Percentiles rank a stretch among this genome's conserved stretches.
phyloP scores from a whole-genome alignment of 441 rosid genomes.

The Arabidopsis lyrata region DNA sequence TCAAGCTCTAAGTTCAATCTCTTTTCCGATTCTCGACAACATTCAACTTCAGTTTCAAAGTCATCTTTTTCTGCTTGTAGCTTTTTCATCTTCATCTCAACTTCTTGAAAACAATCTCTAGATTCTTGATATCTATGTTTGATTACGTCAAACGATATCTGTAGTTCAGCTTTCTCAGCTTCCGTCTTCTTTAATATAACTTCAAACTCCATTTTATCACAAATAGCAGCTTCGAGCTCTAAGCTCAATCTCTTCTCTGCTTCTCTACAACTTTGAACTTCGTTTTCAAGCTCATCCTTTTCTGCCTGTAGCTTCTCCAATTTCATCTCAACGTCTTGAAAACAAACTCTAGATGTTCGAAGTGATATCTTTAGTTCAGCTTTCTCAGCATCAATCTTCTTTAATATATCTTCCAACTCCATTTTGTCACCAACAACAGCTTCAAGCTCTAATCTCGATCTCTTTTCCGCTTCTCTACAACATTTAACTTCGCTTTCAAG shows the following conservation, averaged over 20 bases:
- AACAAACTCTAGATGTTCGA: constrained; percentile 56
- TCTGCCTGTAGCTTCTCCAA: constrained; percentile 54
- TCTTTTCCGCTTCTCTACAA: constrained; percentile 8
- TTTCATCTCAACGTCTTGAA: constrained; percentile 56
- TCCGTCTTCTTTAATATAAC: constrained; percentile 44
- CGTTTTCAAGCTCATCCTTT: constrained; percentile 44
- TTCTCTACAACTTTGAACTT: constrained; percentile 25
- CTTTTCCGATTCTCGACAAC: constrained; percentile 8
- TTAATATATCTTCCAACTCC: constrained; percentile 46
- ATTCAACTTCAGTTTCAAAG: constrained; percentile 31
- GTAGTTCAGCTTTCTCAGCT: constrained; percentile 61
- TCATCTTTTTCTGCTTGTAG: constrained; percentile 53
- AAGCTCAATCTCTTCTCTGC: constrained; percentile 27
- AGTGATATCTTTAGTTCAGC: constrained; percentile 60
- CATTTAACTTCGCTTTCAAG: constrained; percentile 35
- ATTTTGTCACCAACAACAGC: constrained; percentile 18
- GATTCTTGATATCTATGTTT: constrained; percentile 54
- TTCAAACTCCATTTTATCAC: constrained; percentile 42
- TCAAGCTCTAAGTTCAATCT: constrained; percentile 31
- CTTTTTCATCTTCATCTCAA: constrained; percentile 54
- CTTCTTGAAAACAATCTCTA: constrained; percentile 56
- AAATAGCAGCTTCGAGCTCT: constrained; percentile 31
- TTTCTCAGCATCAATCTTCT: constrained; percentile 53
- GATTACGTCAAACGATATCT: constrained; percentile 53
- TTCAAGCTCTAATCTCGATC: constrained; percentile 35